These are phyloP conservation scores for Cryphonectria carpinicola DNA, from an alignment of 2,329 filamentous ascomycete genomes.

Conservation along the genomic window DNA sequence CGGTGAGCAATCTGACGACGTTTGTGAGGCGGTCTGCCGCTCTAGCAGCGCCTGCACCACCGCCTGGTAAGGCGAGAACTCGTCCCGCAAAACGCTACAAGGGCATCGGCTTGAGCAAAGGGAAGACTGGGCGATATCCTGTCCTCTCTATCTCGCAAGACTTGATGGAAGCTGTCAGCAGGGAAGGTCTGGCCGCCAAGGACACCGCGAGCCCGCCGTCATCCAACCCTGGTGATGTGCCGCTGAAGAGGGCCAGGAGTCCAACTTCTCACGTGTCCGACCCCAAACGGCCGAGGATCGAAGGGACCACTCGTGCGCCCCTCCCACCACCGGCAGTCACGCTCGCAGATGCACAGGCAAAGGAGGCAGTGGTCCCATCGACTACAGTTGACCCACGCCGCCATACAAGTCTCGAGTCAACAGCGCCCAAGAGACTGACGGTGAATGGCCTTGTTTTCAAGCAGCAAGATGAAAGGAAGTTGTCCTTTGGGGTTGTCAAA, in stretches of 20 bases:
- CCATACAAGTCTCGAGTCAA: conserved; percentile 27
- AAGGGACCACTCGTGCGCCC: neutral
- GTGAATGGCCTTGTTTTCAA: conserved; percentile 39
- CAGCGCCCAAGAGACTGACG: conserved; percentile 33
- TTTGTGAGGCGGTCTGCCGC: neutral
- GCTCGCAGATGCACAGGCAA: neutral
- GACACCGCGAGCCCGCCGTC: conserved; percentile 33
- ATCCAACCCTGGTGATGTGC: neutral
- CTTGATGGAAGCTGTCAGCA: conserved; percentile 47
- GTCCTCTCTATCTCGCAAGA: conserved; percentile 43
- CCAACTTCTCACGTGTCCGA: neutral
- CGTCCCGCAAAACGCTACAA: conserved; percentile 33
- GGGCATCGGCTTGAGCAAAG: conserved; percentile 49
- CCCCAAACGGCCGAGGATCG: conserved; percentile 23
- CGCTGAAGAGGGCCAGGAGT: conserved; percentile 20
- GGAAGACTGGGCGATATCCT: conserved; percentile 43
- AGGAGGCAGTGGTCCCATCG: neutral
- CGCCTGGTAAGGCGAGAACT: neutral
- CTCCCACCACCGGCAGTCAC: neutral
- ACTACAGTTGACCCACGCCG: conserved; percentile 21
- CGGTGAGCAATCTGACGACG: conserved; percentile 19
- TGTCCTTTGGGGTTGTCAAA: conserved; percentile 78
- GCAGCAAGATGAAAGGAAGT: conserved; percentile 46
- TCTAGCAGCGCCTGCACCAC: neutral
- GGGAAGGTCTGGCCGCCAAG: conserved; percentile 44